Evolutionary conservation across 371 early-diverging fungal genomes (phyloP).

Genomic region (Mortierella sp.): DNA sequence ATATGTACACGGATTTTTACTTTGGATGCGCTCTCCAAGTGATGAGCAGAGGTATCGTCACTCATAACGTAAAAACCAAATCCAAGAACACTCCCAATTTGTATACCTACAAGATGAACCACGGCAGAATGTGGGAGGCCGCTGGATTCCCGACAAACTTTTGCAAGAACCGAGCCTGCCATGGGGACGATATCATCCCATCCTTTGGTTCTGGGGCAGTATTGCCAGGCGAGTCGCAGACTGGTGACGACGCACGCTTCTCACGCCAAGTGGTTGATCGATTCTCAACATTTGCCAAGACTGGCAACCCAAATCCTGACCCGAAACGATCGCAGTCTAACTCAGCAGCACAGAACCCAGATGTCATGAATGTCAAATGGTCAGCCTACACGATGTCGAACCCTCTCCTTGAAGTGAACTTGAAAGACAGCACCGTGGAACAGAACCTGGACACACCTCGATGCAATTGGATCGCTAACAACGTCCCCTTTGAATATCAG

Average conservation of each 20-base stretch:
- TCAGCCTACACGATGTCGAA: constrained; percentile 1
- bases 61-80: background rate
- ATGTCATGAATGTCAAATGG: constrained; percentile 31
- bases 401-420: background rate
- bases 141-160: background rate
- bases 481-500: constrained; percentile 18
- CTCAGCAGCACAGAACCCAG: constrained; percentile 11
- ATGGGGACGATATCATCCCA: constrained; percentile 23
- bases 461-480: constrained; percentile 24
- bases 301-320: constrained; percentile 24
- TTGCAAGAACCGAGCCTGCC: constrained; percentile 16
- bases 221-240: constrained; percentile 1
- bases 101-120: constrained; percentile 13
- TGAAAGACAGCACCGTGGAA: constrained; percentile 9
- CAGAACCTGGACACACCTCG: constrained; percentile 2
- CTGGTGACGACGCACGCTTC: constrained; percentile 37
- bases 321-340: constrained; percentile 3
- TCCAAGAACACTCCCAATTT: background rate
- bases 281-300: constrained; percentile 38
- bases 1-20: constrained; percentile 15
- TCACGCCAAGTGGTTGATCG: constrained; percentile 43
- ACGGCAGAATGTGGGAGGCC: background rate
- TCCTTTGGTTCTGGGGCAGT: constrained; percentile 20
- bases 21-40: constrained; percentile 22
- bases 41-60: constrained; percentile 11